A percentile compares a stretch with the other conserved stretches of the same genome.
These are phyloP conservation scores for Nannochloropsis oceanica DNA, from an alignment of 108 stramenopile species.

Conservation along the genomic window DNA sequence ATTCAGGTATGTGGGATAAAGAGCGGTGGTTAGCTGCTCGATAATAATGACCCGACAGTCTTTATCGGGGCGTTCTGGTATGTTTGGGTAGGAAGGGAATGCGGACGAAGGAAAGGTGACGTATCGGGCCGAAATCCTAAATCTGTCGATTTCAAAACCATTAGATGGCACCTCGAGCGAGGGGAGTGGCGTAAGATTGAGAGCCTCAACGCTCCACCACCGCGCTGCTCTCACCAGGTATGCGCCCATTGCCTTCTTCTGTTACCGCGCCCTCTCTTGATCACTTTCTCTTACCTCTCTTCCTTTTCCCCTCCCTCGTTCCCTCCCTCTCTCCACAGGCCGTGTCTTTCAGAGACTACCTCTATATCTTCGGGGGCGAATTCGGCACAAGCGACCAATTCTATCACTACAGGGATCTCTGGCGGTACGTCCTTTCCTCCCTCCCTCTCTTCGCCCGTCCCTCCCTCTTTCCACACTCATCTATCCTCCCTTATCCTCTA, in stretches of 20 bases:
- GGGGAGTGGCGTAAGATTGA: constrained; percentile 37
- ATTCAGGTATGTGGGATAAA: constrained; percentile 29
- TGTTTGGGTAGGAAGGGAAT: not conserved
- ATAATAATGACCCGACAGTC: constrained; percentile 73
- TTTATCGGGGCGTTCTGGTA: constrained; percentile 65
- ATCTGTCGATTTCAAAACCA: not conserved
- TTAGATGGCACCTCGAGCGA: constrained; percentile 34
- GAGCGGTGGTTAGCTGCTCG: too few species aligned
- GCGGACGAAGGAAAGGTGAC: not conserved
- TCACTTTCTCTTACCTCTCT: not conserved
- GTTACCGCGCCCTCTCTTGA: not conserved
- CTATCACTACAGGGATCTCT: constrained; percentile 84
- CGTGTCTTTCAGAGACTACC: constrained; percentile 26
- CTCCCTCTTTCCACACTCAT: not conserved
- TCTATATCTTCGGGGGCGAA: constrained; percentile 93
- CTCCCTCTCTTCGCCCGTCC: not conserved
- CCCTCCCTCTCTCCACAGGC: not conserved
- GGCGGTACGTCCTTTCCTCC: constrained; percentile 38
- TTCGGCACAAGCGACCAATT: constrained; percentile 72
- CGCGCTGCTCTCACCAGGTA: constrained; percentile 76
- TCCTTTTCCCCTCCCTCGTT: not conserved
- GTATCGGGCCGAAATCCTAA: not conserved
- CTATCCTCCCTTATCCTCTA: not conserved
- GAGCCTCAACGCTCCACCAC: constrained; percentile 52
- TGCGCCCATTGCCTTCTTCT: not conserved